Conservation (phyloP, 129 eudicot genomes). For the Deinandra increscens region DNA sequence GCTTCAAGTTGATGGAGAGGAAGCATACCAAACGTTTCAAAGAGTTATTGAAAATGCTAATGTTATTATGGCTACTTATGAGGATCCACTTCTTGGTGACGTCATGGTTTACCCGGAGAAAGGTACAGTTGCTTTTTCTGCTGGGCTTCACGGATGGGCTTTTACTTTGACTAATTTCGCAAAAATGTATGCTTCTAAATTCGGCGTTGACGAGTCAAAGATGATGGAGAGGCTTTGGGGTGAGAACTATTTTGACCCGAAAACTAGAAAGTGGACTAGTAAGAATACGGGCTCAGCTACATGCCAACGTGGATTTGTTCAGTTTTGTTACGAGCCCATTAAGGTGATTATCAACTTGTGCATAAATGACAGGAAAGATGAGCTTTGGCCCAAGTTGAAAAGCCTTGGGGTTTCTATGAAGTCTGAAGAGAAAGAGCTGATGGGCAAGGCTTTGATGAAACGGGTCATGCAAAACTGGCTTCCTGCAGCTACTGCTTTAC, state of each 20-base stretch:
- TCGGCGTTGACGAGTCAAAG: too few species aligned
- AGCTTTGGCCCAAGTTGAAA: constrained; percentile 41
- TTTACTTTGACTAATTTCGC: too few species aligned
- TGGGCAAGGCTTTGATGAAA: constrained; percentile 45
- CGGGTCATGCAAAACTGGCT: constrained; percentile 49
- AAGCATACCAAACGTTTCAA: constrained; percentile 57
- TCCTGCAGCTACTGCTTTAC: constrained; percentile 51
- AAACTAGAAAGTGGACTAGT: constrained; percentile 57
- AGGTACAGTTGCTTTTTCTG: too few species aligned
- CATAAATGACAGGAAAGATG: constrained; percentile 55
- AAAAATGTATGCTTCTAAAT: too few species aligned
- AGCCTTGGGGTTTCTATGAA: constrained; percentile 40
- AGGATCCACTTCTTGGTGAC: too few species aligned
- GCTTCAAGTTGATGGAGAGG: constrained; percentile 68
- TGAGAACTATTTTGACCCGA: constrained; percentile 45
- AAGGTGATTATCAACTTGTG: constrained; percentile 52
- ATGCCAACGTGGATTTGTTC: constrained; percentile 64
- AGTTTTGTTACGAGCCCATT: constrained; percentile 60
- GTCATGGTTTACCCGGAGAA: too few species aligned
- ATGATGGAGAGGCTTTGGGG: too few species aligned
- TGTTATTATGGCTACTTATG: constrained; percentile 52
- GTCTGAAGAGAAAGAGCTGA: constrained; percentile 36
- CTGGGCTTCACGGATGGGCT: too few species aligned
- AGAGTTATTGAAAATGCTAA: constrained; percentile 52
- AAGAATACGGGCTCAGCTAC: constrained; percentile 42